Conservation (phyloP, 305 asterid genomes). For the Striga hermonthica region DNA sequence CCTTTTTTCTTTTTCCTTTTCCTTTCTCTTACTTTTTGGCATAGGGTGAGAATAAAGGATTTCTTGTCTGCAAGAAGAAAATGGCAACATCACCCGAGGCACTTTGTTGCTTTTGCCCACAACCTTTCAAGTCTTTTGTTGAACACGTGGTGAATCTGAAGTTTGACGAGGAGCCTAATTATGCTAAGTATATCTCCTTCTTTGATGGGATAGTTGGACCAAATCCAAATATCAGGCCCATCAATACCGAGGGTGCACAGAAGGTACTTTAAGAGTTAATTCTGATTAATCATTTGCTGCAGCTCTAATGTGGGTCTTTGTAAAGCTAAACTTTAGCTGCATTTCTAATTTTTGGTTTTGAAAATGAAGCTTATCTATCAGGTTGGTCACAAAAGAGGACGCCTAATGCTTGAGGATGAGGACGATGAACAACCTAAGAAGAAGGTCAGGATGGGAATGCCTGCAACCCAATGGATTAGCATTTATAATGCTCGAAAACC, state of each 20-base stretch:
- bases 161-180: slow-evolving; percentile 92
- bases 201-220: slow-evolving; percentile 78
- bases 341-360: slow-evolving; percentile 30
- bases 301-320: slow-evolving; percentile 15
- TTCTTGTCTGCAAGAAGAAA: slow-evolving; percentile 89
- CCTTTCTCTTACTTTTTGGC: slow-evolving; percentile 18
- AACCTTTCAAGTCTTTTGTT: slow-evolving; percentile 61
- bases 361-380: slow-evolving; percentile 57
- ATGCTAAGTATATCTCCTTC: slow-evolving; percentile 70
- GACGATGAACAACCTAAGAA: slow-evolving; percentile 84
- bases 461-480: slow-evolving; percentile 88
- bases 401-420: slow-evolving; percentile 59
- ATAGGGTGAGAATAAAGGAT: slow-evolving; percentile 89
- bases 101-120: slow-evolving; percentile 76
- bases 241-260: slow-evolving; percentile 92
- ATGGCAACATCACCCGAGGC: slow-evolving; percentile 80
- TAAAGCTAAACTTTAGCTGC: neutral
- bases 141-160: slow-evolving; percentile 79
- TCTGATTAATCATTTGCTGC: slow-evolving; percentile 13
- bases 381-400: slow-evolving; percentile 83
- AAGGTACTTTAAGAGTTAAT: slow-evolving; percentile 47
- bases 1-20: neutral
- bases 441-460: slow-evolving; percentile 79
- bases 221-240: slow-evolving; percentile 69
- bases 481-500: slow-evolving; percentile 85